phyloP scores from a whole-genome alignment of 2,329 filamentous ascomycete genomes.

The Beauveria sp. region DNA sequence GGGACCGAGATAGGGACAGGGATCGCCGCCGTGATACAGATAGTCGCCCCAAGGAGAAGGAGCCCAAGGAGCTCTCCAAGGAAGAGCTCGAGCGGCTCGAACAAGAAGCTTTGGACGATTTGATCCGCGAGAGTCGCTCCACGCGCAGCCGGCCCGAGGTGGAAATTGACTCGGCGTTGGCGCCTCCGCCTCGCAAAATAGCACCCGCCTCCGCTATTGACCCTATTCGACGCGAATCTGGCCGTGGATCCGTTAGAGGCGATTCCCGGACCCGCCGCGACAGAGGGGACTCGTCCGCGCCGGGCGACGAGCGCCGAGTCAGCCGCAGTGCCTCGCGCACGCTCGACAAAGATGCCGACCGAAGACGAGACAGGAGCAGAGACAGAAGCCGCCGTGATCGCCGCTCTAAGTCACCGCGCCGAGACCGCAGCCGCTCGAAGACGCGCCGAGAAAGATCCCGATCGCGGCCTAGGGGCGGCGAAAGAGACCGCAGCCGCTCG shows the following conservation, averaged over 20 bases:
- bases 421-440: constrained; percentile 29
- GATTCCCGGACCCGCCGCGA: constrained; percentile 24
- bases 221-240: constrained; percentile 40
- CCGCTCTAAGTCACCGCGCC: constrained; percentile 31
- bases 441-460: constrained; percentile 31
- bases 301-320: constrained; percentile 23
- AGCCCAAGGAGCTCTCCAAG: constrained; percentile 44
- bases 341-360: constrained; percentile 32
- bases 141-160: constrained; percentile 43
- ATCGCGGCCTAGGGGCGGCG: constrained; percentile 29
- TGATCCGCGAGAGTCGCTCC: constrained; percentile 50
- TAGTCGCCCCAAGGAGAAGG: constrained; percentile 24
- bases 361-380: constrained; percentile 19
- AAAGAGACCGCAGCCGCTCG: constrained; percentile 27
- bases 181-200: constrained; percentile 46
- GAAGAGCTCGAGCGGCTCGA: constrained; percentile 52
- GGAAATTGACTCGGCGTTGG: constrained; percentile 48
- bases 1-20: constrained; percentile 25
- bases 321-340: constrained; percentile 31
- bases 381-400: constrained; percentile 27
- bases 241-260: constrained; percentile 34
- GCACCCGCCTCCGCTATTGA: constrained; percentile 51
- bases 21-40: constrained; percentile 27
- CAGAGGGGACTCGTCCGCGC: constrained; percentile 16
- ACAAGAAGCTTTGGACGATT: constrained; percentile 49